Base-by-base conservation (phyloP, 371 early-diverging fungal genomes). In the Nosema muscidifuracis region DNA sequence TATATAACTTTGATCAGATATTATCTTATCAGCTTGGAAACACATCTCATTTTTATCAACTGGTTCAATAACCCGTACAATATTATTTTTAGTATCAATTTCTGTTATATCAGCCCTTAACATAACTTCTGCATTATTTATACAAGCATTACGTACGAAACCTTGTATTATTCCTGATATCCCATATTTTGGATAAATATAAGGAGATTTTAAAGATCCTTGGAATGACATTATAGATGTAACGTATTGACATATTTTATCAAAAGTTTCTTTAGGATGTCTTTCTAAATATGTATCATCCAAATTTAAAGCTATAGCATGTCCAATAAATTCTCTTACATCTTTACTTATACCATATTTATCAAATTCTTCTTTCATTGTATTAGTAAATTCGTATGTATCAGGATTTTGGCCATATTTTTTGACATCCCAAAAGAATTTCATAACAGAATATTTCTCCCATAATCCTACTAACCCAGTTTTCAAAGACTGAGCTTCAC, bases 111-210 rank as follows among this genome's bases (percentile, higher is more conserved):
- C 47, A 2, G 82, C 80, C 43, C 70, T 74, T 51, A 84, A 61
- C 69, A 80, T 77, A 34, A 76, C 78, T 2, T 69, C 74, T 2
- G 79, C 76, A 18, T 81, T 81, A 51, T 74, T 60, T 2, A 75
- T 68, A 34, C 76, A 73, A 43, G 79, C 84, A 71, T 86, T 89
- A 88, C 97, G 86, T 34, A 95, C 94, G 86, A 97, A 99, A 15
- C 93, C 91, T 85, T 99, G 99, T 42, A 97, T 97, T 53, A 99
- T 87, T 77, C 97, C 98, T 68, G 95, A 95, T 58, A 99, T 86
- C 56, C 99, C 99, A 78, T 95, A 95, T 68, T 93, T 85, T 68
- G 98, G 99, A 83, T 99, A 99, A 79, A 97, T 91, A 85, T 94
- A 99, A n/a, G 99, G 99, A 75, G 91, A 90, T 85, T 91, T 91